Percentiles rank a stretch among this genome's conserved stretches.
Conservation (phyloP, 73 alveolate species). For the Stentor roeselii region DNA sequence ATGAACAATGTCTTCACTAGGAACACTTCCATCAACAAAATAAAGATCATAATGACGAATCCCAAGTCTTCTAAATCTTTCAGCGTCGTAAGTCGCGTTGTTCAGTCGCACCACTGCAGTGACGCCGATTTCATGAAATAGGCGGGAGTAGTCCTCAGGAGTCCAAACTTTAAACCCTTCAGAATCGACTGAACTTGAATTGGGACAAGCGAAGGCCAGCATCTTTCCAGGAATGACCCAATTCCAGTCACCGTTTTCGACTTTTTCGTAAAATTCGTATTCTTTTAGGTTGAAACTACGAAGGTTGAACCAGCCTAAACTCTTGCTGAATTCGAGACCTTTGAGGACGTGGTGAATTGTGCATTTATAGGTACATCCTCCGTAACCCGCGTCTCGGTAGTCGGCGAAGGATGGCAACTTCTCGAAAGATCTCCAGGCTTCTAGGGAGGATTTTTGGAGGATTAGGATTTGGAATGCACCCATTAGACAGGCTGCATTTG, state of each 20-base stretch:
- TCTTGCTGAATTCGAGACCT: constrained; percentile 71
- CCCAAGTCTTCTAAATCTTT: constrained; percentile 66
- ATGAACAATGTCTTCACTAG: constrained; percentile 78
- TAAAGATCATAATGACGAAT: constrained; percentile 83
- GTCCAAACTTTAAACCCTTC: constrained; percentile 52
- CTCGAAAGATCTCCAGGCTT: constrained; percentile 73
- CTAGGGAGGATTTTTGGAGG: constrained; percentile 73
- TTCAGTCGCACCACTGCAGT: constrained; percentile 84
- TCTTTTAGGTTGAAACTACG: constrained; percentile 62
- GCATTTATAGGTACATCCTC: constrained; percentile 81
- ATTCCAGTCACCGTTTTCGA: constrained; percentile 85
- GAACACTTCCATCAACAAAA: constrained; percentile 93
- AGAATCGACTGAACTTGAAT: constrained; percentile 36
- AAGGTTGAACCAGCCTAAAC: constrained; percentile 73
- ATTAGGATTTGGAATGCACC: constrained; percentile 84
- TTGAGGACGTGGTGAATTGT: constrained; percentile 74
- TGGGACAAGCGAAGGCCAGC: constrained; percentile 73
- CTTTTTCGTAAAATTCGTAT: constrained; percentile 75
- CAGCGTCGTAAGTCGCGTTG: constrained; percentile 68
- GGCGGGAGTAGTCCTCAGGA: constrained; percentile 93
- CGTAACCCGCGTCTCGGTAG: constrained; percentile 89
- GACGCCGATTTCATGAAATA: constrained; percentile 80
- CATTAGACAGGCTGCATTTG: constrained; percentile 84
- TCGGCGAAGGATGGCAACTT: constrained; percentile 64
- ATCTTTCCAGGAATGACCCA: constrained; percentile 83